Evolutionary conservation across 1,284 basidiomycete genomes (phyloP).

Genomic region (Schizophyllum amplum): DNA sequence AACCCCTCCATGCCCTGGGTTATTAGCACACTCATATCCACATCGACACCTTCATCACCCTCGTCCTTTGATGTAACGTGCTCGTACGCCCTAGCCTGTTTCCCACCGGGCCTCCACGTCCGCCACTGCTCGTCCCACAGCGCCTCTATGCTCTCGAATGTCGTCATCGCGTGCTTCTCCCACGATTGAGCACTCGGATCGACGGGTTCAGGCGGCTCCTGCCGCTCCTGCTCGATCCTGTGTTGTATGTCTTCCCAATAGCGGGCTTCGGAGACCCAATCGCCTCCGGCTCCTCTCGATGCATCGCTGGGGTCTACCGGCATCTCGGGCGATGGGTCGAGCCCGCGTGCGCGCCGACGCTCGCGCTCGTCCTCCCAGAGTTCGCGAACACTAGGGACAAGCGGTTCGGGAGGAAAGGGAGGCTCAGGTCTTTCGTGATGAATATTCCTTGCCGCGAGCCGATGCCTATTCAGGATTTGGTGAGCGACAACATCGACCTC

Average conservation of each 20-base stretch:
- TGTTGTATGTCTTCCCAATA: conserved; percentile 60
- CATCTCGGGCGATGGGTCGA: conserved; percentile 58
- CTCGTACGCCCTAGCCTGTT: conserved; percentile 1
- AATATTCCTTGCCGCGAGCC: conserved; percentile 57
- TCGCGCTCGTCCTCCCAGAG: conserved; percentile 92
- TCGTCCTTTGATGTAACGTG: neutral
- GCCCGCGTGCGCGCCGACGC: conserved; percentile 57
- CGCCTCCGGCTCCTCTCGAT: conserved; percentile 45
- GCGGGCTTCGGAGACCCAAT: conserved; percentile 62
- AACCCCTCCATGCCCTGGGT: conserved; percentile 8
- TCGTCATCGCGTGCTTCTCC: conserved; percentile 70
- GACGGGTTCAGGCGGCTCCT: conserved; percentile 19
- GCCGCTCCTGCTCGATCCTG: conserved; percentile 42
- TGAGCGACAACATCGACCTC: conserved; percentile 82
- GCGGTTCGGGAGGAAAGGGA: conserved; percentile 55
- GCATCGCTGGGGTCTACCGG: conserved; percentile 58
- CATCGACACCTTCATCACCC: conserved; percentile 6
- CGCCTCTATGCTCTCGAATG: conserved; percentile 79
- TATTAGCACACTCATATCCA: conserved; percentile 10
- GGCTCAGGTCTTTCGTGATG: conserved; percentile 61
- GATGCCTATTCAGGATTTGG: conserved; percentile 80
- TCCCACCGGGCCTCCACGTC: conserved; percentile 43
- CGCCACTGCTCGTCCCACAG: conserved; percentile 58
- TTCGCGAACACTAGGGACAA: conserved; percentile 84
- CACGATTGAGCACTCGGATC: conserved; percentile 29